Base-by-base conservation (phyloP, 140 eudicot species). In the Anethum foeniculum region DNA sequence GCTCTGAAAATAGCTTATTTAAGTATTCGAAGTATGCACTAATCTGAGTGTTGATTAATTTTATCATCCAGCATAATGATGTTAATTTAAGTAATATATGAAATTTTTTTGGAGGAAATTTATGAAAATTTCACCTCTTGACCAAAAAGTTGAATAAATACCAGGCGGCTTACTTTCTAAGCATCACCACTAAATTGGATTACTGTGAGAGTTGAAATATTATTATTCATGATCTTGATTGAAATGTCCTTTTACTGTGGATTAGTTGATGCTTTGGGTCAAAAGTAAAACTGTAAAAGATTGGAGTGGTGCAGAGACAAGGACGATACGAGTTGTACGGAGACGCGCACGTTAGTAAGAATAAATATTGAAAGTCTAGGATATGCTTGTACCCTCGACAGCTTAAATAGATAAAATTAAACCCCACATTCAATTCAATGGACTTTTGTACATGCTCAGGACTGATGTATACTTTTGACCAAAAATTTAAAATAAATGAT, bases 291-390 rank as follows among this genome's bases (percentile, higher is more conserved):
- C 34, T 3, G 34, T 62, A 62, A 62, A 62, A 62, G 69, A 60
- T 3, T 30, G 34, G 32, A 25, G 34, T 62, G 69, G 25, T 11
- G 36, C 69, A 62, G 34, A 14, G 34, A 62, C 6, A 62, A 62
- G 69, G 69, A 62, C 69, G 34, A 62, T 25, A 62, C 69, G 69
- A 62, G 69, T 62, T 25, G 69, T 62, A 62, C 69, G 69, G 69
- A 62, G 34, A 62, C 2, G 69, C 69, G 69, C 69, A 62, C 34
- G 69, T 62, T 62, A 62, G 69, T 11, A 2, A 10, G 6, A 25
- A 1, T 25, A 0, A 62, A 18, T 10, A 5, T 32, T n/a, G 68
- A 60, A 23, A 56, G 1, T 21, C 68, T 60, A 60, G 6, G 32
- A n/a, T 60, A 60, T n/a, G 68, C 68, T n/a, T 60, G 68, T 8